A percentile compares a stretch with the other conserved stretches of the same genome.
These are phyloP conservation scores for Parasitella parasitica DNA, from an alignment of 371 early-diverging fungal genomes.

Conservation along the genomic window DNA sequence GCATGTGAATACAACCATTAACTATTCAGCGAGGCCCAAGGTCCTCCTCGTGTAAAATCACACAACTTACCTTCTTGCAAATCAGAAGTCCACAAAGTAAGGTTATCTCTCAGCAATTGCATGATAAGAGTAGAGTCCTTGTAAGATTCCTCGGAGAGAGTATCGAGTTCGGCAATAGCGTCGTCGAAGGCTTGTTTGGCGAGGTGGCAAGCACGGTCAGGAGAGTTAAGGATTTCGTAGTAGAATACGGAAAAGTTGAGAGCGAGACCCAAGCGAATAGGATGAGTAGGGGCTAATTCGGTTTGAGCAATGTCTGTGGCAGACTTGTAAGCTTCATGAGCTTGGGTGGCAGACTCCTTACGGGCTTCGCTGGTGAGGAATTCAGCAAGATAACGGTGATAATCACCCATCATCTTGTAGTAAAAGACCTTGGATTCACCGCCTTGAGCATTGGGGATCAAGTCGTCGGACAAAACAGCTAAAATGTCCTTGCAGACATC, in stretches of 20 bases:
- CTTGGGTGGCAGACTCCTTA: slow-evolving; percentile 83
- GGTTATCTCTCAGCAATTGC: slow-evolving; percentile 99
- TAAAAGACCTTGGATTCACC: slow-evolving; percentile 99
- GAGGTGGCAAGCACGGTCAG: slow-evolving; percentile 97
- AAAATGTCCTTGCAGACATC: slow-evolving; percentile 97
- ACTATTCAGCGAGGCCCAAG: background rate
- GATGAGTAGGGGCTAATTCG: slow-evolving; percentile 97
- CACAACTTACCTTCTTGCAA: slow-evolving; percentile 74
- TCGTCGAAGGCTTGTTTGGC: slow-evolving; percentile 99
- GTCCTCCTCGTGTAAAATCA: background rate
- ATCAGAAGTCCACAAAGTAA: slow-evolving; percentile 99
- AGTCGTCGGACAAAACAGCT: slow-evolving; percentile 83
- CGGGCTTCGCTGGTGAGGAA: slow-evolving; percentile 88
- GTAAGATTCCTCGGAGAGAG: slow-evolving; percentile 98
- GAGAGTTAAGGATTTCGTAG: slow-evolving; percentile 99
- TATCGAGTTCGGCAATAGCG: slow-evolving; percentile 99
- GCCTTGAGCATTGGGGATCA: slow-evolving; percentile 82
- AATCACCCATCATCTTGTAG: slow-evolving; percentile 94
- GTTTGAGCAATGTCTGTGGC: slow-evolving; percentile 95
- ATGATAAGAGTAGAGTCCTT: slow-evolving; percentile 99
- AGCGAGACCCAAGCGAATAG: slow-evolving; percentile 98
- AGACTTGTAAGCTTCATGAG: slow-evolving; percentile 95
- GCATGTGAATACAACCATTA: background rate
- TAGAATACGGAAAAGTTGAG: slow-evolving; percentile 99
- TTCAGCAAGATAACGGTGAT: slow-evolving; percentile 99